Base-by-base conservation (phyloP, 139 green algal genomes). In the Tetradesmus obliquus region DNA sequence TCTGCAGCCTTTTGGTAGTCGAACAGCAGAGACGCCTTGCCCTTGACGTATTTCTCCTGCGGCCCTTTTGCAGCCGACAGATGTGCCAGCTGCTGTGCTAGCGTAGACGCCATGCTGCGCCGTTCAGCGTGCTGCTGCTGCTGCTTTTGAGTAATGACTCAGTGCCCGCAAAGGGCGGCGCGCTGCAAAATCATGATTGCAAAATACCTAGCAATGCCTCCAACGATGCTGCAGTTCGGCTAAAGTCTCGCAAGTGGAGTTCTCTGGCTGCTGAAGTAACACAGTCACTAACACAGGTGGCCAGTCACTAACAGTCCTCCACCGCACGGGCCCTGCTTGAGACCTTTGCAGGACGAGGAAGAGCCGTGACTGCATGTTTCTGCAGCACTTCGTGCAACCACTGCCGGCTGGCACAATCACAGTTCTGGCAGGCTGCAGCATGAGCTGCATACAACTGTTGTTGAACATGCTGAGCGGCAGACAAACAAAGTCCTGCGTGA, bases 1-100 rank as follows among this genome's bases (percentile, higher is more conserved):
- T 97, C 95, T 1, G 94, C 93, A 8, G 96, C 96, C 80, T 96
- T 92, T 55, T 93, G 91, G 3, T 88, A 91, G 71, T 95, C 92
- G n/a, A 93, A 97, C 0, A 97, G 91, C 24, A 97, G 74, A 3
- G 94, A 95, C 2, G 91, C 74, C 91, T 94, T 95, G 53, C 93
- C 93, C 10, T 80, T 72, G 1, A 89, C 80, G 17, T 76, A 91
- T 7, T 51, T 69, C 85, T 87, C 91, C 24, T 88, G 58, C 13
- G 79, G 79, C 8, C 80, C 69, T 32, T 92, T 88, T 0, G 32
- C 79, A 45, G 54, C 69, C 22, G 84, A 24, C 62, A 91, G 86
- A 32, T 91, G 86, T 3, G 82, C 60, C 20, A 95, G 91, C 88
- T 93, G 91, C 55, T 79, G 45, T 22, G 88, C 85, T 12, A 95